phyloP scores from a whole-genome alignment of 805 yeast species.

The Candida palmyrensis region DNA sequence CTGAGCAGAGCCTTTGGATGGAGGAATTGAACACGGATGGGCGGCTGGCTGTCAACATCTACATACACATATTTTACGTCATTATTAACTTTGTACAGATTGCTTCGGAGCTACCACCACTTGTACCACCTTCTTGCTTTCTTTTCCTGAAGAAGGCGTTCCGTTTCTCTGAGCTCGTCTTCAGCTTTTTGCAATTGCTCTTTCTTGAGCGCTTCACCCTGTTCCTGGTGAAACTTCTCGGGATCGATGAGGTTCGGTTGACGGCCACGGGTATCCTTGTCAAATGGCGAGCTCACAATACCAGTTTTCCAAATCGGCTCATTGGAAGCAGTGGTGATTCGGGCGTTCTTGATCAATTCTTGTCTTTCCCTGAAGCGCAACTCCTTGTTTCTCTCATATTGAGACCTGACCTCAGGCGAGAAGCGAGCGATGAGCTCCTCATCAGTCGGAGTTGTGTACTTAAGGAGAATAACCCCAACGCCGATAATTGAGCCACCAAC shows the following conservation, averaged over 20 bases:
- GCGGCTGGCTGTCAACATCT: not conserved
- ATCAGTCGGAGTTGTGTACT: constrained; percentile 79
- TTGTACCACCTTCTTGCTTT: constrained; percentile 15
- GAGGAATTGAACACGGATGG: constrained; percentile 1
- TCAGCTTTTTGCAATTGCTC: constrained; percentile 29
- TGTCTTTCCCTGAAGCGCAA: constrained; percentile 65
- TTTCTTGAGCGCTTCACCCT: constrained; percentile 36
- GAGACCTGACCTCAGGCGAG: constrained; percentile 79
- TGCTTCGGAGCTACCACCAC: constrained; percentile 1
- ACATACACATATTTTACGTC: not conserved
- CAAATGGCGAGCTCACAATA: constrained; percentile 65
- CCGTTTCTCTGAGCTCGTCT: constrained; percentile 23
- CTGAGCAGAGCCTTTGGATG: constrained; percentile 11
- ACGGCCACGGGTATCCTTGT: constrained; percentile 33
- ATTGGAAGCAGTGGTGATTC: constrained; percentile 56
- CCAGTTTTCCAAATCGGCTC: constrained; percentile 87
- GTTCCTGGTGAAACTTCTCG: constrained; percentile 43
- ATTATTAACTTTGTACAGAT: not conserved
- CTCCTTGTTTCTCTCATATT: constrained; percentile 61
- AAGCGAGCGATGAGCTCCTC: constrained; percentile 68
- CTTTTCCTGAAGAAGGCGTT: constrained; percentile 19
- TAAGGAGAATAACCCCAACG: constrained; percentile 64
- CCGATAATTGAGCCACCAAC: constrained; percentile 64
- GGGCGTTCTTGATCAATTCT: constrained; percentile 62
- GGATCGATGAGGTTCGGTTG: constrained; percentile 36